Conservation (phyloP, 495 filamentous ascomycete species). For the Aspergillus cavernicola region DNA sequence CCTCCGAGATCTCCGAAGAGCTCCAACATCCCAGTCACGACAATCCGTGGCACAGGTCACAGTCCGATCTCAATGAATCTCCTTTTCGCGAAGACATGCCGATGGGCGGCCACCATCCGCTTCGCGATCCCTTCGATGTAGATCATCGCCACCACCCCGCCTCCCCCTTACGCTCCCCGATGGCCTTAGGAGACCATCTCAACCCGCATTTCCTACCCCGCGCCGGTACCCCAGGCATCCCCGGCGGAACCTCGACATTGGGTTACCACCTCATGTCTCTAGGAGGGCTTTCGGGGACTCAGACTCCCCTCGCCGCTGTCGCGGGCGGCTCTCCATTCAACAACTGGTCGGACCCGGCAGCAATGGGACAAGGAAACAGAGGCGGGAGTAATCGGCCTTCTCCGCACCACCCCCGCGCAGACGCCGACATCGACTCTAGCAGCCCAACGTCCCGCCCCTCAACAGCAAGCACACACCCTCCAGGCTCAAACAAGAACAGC, state of each 20-base stretch:
- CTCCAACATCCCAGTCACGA: slow-evolving; percentile 23
- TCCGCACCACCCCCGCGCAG: slow-evolving; percentile 16
- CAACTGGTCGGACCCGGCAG: slow-evolving; percentile 44
- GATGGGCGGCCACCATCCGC: slow-evolving; percentile 19
- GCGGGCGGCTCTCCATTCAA: slow-evolving; percentile 62
- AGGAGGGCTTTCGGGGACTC: slow-evolving; percentile 71
- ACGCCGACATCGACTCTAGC: slow-evolving; percentile 32
- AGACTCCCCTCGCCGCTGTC: slow-evolving; percentile 83
- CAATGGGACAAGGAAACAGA: slow-evolving; percentile 17
- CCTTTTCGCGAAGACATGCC: slow-evolving; percentile 35
- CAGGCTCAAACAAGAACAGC: slow-evolving; percentile 28
- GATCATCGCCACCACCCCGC: slow-evolving; percentile 29
- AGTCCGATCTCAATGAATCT: slow-evolving; percentile 28
- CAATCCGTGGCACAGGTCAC: slow-evolving; percentile 22
- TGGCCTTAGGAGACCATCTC: slow-evolving; percentile 47
- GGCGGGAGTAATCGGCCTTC: slow-evolving; percentile 3
- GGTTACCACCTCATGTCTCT: slow-evolving; percentile 82
- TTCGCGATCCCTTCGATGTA: slow-evolving; percentile 26
- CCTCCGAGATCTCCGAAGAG: slow-evolving; percentile 42
- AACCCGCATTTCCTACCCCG: slow-evolving; percentile 62
- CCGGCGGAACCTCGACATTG: slow-evolving; percentile 81
- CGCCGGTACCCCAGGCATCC: slow-evolving; percentile 70
- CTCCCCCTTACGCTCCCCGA: slow-evolving; percentile 37
- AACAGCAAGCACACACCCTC: slow-evolving; percentile 39
- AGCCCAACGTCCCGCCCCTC: slow-evolving; percentile 42